Conservation (phyloP, 257 asterid species). For the Primulina eburnea region DNA sequence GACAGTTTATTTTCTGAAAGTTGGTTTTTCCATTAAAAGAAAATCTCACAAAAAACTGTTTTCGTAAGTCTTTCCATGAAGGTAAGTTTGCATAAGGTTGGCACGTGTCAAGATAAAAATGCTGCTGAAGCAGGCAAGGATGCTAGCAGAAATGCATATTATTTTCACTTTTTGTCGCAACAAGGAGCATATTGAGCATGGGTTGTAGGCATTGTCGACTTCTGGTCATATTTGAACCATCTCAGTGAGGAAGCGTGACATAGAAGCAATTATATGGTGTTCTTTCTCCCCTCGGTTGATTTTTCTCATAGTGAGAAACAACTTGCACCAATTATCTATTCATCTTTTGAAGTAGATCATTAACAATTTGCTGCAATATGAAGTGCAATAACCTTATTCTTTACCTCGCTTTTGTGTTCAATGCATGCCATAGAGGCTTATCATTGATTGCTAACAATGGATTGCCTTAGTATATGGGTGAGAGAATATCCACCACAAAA, state of each 20-base stretch:
- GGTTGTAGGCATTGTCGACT: neutral
- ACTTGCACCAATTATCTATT: neutral
- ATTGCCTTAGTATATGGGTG: neutral
- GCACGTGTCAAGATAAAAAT: neutral
- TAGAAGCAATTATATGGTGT: neutral
- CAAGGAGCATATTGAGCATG: neutral
- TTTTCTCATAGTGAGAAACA: neutral
- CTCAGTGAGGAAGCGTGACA: neutral
- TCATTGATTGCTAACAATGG: neutral
- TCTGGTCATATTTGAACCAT: neutral
- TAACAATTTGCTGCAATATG: neutral
- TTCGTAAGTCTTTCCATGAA: neutral
- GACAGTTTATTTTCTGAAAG: neutral
- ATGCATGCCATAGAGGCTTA: neutral
- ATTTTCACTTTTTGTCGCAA: neutral
- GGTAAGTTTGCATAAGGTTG: neutral
- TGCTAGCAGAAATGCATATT: neutral
- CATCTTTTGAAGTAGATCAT: neutral
- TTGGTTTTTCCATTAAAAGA: neutral
- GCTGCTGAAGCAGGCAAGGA: neutral
- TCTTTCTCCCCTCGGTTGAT: neutral
- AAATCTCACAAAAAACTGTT: neutral
- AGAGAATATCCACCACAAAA: constrained; percentile 1
- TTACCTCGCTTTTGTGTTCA: neutral
- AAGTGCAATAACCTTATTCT: neutral